A percentile compares a stretch with the other conserved stretches of the same genome.
phyloP scores from a whole-genome alignment of 2,329 filamentous ascomycete genomes.

The Xylariomycetidae sp. region DNA sequence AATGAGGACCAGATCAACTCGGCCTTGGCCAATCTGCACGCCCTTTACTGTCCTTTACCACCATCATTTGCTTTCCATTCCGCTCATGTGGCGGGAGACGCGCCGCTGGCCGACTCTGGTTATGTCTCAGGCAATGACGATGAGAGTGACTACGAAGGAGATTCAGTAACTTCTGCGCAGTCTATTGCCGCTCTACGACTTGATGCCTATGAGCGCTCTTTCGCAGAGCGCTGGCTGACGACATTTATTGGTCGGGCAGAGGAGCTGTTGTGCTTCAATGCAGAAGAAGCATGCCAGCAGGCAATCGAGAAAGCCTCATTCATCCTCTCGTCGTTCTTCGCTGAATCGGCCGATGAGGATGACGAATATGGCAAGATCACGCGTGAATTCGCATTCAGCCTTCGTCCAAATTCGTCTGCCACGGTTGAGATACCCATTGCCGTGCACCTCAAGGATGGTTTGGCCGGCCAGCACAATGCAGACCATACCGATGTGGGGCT shows the following conservation, averaged over 20 bases:
- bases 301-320: conserved; percentile 41
- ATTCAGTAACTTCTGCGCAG: conserved; percentile 22
- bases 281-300: conserved; percentile 33
- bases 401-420: conserved; percentile 5
- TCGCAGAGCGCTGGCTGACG: conserved; percentile 42
- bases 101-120: conserved; percentile 22
- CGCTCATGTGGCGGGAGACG: conserved; percentile 9
- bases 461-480: conserved; percentile 33
- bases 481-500: conserved; percentile 47
- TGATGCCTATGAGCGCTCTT: conserved; percentile 40
- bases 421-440: conserved; percentile 19
- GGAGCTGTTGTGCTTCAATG: conserved; percentile 27
- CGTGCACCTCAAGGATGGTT: conserved; percentile 41
- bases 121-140: conserved; percentile 24
- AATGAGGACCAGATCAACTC: conserved; percentile 24
- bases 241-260: conserved; percentile 38
- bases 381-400: conserved; percentile 31
- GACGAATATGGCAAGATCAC: conserved; percentile 32
- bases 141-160: conserved; percentile 7
- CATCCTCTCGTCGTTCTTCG: conserved; percentile 37
- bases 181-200: conserved; percentile 31
- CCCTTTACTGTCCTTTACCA: conserved; percentile 35
- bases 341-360: conserved; percentile 19
- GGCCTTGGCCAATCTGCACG: conserved; percentile 29
- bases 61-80: conserved; percentile 20